Evolutionary conservation across 1,284 basidiomycete species (phyloP), one percentile per base, ranked within the genome.

Genomic region (Rhizopogon parksii): DNA sequence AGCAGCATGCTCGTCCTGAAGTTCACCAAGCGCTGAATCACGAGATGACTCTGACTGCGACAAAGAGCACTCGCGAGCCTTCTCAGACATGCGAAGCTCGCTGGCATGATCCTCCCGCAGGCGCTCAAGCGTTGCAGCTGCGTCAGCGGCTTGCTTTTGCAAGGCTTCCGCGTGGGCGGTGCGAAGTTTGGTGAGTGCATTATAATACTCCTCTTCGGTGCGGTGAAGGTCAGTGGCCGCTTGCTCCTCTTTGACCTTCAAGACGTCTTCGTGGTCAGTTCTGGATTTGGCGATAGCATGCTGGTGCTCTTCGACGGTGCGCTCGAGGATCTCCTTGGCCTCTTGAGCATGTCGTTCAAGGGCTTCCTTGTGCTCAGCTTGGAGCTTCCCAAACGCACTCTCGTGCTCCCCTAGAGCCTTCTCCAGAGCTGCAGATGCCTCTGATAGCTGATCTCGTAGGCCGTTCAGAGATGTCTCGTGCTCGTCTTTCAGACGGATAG

Each of bases 141-240:
- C 69, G 52, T 91, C 85, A 4, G 73, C 72, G 1, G 75, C 70
- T 49, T 84, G 77, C 59, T 75, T 79, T 58, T 78, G 77, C 46
- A 89, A 64, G 19, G 76, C 72, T 51, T 81, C 78, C 2, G 79
- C 75, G 57, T 90, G 85, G 60, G 88, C 84, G 11, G 64, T 69
- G 30, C 84, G 81, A 37, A 89, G 75, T 60, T 83, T 86, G 15
- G 80, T 84, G 42, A 92, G 69, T 14, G 80, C 82, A 48, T 86
- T 81, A 62, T 89, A 88, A 60, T 88, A 89, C 59, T 90, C 83
- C 59, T 86, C 87, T 60, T 89, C 85, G 2, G 83, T 87, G 45
- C 74, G 77, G 53, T 80, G 79, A 6, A 87, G 72, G 32, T 71
- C 70, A 12, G 74, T 68, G 4, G 78, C 72, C 17, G 77, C 65